Conservation (phyloP, 805 yeast species). For the Sugiyamaella americana region DNA sequence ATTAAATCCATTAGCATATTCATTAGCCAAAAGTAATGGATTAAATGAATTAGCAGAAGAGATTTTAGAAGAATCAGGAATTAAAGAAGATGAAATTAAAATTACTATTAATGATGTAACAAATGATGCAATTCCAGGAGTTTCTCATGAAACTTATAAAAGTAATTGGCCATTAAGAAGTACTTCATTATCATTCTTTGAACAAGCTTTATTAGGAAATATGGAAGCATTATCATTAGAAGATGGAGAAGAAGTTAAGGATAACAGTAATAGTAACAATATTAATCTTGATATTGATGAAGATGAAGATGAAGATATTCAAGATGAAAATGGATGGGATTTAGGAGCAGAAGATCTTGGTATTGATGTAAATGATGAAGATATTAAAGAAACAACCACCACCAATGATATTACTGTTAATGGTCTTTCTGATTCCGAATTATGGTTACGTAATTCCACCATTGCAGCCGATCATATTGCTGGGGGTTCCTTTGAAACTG, state of each 20-base stretch:
- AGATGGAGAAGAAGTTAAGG: constrained; percentile 20
- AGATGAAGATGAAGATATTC: constrained; percentile 57
- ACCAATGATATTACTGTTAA: constrained; percentile 29
- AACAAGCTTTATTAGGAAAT: constrained; percentile 74
- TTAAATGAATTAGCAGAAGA: constrained; percentile 66
- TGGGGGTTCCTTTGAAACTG: constrained; percentile 93
- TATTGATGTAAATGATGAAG: constrained; percentile 36
- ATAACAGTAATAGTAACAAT: constrained; percentile 15
- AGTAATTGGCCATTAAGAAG: constrained; percentile 78
- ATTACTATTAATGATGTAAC: constrained; percentile 42
- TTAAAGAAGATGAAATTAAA: constrained; percentile 55
- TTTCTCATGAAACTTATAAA: constrained; percentile 38
- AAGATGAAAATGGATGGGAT: constrained; percentile 56
- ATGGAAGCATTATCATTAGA: constrained; percentile 57
- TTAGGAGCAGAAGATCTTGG: constrained; percentile 68
- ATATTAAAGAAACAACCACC: constrained; percentile 25
- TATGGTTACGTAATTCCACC: constrained; percentile 84
- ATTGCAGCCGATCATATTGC: constrained; percentile 91
- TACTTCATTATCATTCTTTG: constrained; percentile 72
- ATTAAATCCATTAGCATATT: constrained; percentile 81
- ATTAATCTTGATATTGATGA: constrained; percentile 24
- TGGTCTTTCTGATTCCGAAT: constrained; percentile 55
- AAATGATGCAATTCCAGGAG: constrained; percentile 40
- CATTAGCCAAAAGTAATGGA: constrained; percentile 84
- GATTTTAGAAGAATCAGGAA: constrained; percentile 64